These are phyloP conservation scores for Entamoeba histolytica DNA, from an alignment of 208 protist species.

Conservation along the genomic window DNA sequence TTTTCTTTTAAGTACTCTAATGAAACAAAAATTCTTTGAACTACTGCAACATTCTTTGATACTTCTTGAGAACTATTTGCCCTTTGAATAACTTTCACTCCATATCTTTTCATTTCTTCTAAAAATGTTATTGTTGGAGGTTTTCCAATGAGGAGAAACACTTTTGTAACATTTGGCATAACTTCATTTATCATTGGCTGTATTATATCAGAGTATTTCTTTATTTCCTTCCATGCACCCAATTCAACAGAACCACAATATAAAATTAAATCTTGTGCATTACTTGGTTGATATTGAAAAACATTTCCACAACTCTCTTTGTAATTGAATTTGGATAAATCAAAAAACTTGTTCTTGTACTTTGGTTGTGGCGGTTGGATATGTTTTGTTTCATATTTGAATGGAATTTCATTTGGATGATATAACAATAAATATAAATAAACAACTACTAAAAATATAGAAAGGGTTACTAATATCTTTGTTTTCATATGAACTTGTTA, in stretches of 20 bases:
- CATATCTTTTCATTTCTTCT: neutral
- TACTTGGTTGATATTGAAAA: neutral
- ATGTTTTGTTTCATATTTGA: too few species aligned
- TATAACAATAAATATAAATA: too few species aligned
- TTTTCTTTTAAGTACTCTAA: neutral
- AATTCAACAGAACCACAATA: neutral
- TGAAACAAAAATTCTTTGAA: neutral
- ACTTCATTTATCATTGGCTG: neutral
- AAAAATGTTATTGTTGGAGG: neutral
- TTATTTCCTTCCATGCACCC: too few species aligned
- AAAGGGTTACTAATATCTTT: too few species aligned
- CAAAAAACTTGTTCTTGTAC: neutral
- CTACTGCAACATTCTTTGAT: neutral
- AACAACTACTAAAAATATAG: too few species aligned
- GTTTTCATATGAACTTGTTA: too few species aligned
- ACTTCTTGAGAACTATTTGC: neutral
- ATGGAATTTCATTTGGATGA: too few species aligned
- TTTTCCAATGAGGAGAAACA: neutral
- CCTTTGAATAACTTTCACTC: neutral
- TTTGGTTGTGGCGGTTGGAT: too few species aligned
- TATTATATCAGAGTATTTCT: neutral
- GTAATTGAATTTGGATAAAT: neutral
- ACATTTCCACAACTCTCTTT: neutral
- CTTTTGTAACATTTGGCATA: neutral
- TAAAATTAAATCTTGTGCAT: neutral